Evolutionary conservation across 2,329 filamentous ascomycete genomes (phyloP).

Genomic region (Fusarium sp.): DNA sequence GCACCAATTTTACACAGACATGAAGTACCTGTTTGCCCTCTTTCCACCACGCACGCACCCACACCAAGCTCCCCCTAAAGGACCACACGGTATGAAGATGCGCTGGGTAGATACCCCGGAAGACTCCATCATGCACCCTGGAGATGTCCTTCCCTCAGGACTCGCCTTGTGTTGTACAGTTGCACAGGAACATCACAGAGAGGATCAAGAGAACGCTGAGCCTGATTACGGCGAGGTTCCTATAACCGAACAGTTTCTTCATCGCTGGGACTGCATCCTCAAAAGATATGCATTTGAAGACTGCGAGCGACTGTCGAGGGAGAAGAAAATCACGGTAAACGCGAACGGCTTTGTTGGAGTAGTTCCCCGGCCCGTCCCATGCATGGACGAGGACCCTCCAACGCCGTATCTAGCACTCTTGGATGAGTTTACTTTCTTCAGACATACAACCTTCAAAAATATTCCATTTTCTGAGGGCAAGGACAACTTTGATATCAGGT

Average conservation of each 20-base stretch:
- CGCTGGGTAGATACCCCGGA: neutral
- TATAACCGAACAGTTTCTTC: neutral
- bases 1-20: conserved; percentile 10
- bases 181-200: neutral
- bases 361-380: neutral
- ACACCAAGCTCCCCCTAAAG: neutral
- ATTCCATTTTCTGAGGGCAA: conserved; percentile 5
- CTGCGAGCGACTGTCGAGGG: neutral
- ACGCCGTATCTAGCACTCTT: neutral
- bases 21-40: neutral
- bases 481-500: neutral
- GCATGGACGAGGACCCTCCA: neutral
- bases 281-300: neutral
- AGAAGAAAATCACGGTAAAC: too few relatives aligned
- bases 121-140: neutral
- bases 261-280: conserved; percentile 2
- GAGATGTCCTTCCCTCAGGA: neutral
- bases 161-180: neutral
- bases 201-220: neutral
- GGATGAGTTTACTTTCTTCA: neutral
- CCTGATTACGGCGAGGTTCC: neutral
- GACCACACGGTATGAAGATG: neutral
- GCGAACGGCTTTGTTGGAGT: neutral
- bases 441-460: neutral
- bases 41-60: neutral